These are phyloP conservation scores for Zasmidium angulare DNA, from an alignment of 2,329 filamentous ascomycete species.

Conservation along the genomic window DNA sequence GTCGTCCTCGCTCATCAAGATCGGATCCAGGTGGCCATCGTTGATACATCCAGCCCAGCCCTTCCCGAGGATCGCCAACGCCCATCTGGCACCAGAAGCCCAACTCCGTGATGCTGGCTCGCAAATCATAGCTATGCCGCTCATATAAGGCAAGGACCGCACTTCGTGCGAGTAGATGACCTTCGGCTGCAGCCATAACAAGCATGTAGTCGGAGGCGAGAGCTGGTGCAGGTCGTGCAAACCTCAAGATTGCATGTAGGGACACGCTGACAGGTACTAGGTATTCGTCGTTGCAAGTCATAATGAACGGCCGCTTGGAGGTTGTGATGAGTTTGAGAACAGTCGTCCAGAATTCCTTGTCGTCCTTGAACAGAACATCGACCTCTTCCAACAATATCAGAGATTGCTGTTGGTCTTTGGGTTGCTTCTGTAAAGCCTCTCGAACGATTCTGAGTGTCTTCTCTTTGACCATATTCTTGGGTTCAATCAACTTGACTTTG, in stretches of 20 bases:
- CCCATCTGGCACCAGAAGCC: constrained; percentile 98
- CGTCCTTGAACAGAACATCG: constrained; percentile 90
- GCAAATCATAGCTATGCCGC: constrained; percentile 69
- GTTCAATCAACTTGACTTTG: constrained; percentile 26
- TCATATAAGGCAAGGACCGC: constrained; percentile 70
- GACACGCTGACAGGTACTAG: constrained; percentile 74
- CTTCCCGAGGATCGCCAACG: constrained; percentile 82
- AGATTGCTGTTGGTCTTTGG: constrained; percentile 75
- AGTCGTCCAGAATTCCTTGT: constrained; percentile 90
- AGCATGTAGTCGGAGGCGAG: constrained; percentile 78
- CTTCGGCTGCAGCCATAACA: constrained; percentile 81
- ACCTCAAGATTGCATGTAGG: constrained; percentile 82
- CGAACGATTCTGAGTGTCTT: constrained; percentile 27
- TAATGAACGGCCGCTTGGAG: constrained; percentile 87
- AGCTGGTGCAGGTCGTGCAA: constrained; percentile 64
- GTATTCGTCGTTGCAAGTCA: constrained; percentile 93
- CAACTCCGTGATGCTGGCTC: constrained; percentile 78
- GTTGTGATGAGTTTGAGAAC: constrained; percentile 74
- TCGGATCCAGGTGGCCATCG: constrained; percentile 73
- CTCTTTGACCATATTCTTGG: constrained; percentile 30
- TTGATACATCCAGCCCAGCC: constrained; percentile 84
- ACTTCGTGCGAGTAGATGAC: constrained; percentile 70
- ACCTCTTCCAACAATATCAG: constrained; percentile 92
- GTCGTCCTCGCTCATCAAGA: constrained; percentile 64
- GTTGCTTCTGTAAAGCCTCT: constrained; percentile 37